Base-by-base conservation (phyloP, 208 protist genomes). In the Trypanosoma scelopori region DNA sequence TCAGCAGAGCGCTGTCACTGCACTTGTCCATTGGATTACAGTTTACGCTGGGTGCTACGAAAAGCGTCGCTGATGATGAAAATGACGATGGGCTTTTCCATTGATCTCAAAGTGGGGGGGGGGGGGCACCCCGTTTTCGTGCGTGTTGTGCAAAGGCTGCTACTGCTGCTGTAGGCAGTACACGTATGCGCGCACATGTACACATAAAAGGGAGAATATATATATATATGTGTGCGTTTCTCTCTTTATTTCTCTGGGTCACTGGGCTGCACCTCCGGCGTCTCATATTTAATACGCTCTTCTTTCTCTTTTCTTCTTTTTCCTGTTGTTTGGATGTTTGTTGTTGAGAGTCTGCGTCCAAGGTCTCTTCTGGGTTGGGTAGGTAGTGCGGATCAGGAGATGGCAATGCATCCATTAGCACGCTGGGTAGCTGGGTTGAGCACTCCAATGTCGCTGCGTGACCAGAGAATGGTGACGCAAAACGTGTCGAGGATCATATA, bases 391-490 rank as follows among this genome's bases (percentile, higher is more conserved):
- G 13, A 11, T 42, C 0, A 48, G 46, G 25, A 46, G 50, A 62
- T 76, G 62, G 43, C 51, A 15, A 74, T 91, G 20, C 86, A 95
- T 61, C 86, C 89, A 1, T 48, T 82, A 2, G 80, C 86, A 13
- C 70, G 50, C 5, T 84, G 72, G 62, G 35, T 95, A 23, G 79
- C 84, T 4, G 77, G 72, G n/a, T 69, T 95, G 22, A 60, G 81
- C 12, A 81, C 80, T n/a, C 87, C 84, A 61, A 93, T 95, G 86
- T 93, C 84, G 16, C 62, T 95, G 16, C 47, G 30, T 15, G 90
- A 93, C 45, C 90, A 95, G 59, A 47, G 55, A 42, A 68, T 57
- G 32, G 78, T 70, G n/a, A 48, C 45, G 12, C 63, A 30, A 1
- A 74, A 63, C 32, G 57, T 73, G 23, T 67, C 72, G 28, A 45